Conservation (phyloP, 2,329 filamentous ascomycete species). For the Incumbomyces lentus region DNA sequence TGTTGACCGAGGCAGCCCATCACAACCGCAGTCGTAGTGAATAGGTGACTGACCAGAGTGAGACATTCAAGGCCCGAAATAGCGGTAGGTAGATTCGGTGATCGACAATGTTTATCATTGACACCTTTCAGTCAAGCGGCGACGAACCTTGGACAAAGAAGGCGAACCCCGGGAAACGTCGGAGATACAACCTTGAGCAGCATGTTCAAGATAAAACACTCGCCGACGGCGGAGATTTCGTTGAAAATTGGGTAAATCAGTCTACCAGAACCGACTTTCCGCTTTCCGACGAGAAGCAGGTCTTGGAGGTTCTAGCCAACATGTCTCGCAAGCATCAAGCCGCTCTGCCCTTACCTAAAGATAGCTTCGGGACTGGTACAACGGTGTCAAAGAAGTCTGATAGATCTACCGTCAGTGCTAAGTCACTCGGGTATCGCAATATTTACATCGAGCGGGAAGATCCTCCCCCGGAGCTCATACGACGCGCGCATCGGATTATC, state of each 20-base stretch:
- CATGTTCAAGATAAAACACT: neutral
- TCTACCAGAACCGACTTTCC: too few relatives aligned
- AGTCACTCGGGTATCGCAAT: neutral
- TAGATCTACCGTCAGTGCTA: neutral
- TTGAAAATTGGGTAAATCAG: constrained; percentile 10
- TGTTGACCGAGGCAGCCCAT: too few relatives aligned
- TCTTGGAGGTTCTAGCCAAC: too few relatives aligned
- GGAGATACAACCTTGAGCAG: neutral
- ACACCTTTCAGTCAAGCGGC: too few relatives aligned
- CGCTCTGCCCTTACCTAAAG: neutral
- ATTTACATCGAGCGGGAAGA: neutral
- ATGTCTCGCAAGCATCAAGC: neutral
- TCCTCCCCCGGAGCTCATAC: neutral
- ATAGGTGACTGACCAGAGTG: too few relatives aligned
- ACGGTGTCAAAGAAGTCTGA: neutral
- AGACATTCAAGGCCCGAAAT: too few relatives aligned
- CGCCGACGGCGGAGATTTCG: constrained; percentile 7
- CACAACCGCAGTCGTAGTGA: too few relatives aligned
- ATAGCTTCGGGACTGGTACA: neutral
- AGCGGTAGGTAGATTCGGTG: too few relatives aligned
- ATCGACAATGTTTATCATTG: too few relatives aligned
- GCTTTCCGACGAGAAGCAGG: too few relatives aligned
- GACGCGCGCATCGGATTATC: neutral
- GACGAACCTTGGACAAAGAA: neutral
- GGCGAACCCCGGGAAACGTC: constrained; percentile 9